Percentiles rank a stretch among this genome's conserved stretches.
These are phyloP conservation scores for Babesia sp. DNA, from an alignment of 169 alveolate species.

Conservation along the genomic window DNA sequence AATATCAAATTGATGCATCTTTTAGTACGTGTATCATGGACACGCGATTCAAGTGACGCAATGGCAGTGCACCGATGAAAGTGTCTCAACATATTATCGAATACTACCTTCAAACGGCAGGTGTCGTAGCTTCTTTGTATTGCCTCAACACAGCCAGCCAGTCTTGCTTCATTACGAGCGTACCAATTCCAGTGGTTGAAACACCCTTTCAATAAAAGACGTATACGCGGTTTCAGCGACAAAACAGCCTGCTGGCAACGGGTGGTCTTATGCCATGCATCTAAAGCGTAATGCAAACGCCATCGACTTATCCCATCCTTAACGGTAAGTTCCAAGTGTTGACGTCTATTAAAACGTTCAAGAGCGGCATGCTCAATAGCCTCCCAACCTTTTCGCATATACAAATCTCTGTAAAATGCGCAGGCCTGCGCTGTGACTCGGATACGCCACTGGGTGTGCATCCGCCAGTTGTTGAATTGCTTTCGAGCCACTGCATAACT, in stretches of 20 bases:
- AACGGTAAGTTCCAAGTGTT: background rate
- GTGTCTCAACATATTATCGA: background rate
- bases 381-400: conserved; percentile 16
- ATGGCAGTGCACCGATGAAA: background rate
- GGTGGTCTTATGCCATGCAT: conserved; percentile 10
- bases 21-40: background rate
- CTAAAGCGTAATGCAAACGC: background rate
- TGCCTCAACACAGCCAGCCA: background rate
- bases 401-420: conserved; percentile 7
- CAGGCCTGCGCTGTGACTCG: conserved; percentile 2
- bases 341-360: background rate
- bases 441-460: conserved; percentile 28
- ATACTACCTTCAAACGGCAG: background rate
- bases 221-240: background rate
- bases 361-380: background rate
- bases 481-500: background rate
- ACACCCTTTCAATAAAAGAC: background rate
- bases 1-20: background rate
- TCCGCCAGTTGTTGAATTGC: conserved; percentile 16
- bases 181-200: conserved; percentile 3
- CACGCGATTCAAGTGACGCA: background rate
- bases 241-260: conserved; percentile 4
- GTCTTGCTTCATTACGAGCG: background rate
- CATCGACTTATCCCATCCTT: background rate
- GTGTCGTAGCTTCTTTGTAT: background rate